Evolutionary conservation across 2,329 filamentous ascomycete genomes (phyloP).

Genomic region (Neophaeococcomyces mojaviensis): DNA sequence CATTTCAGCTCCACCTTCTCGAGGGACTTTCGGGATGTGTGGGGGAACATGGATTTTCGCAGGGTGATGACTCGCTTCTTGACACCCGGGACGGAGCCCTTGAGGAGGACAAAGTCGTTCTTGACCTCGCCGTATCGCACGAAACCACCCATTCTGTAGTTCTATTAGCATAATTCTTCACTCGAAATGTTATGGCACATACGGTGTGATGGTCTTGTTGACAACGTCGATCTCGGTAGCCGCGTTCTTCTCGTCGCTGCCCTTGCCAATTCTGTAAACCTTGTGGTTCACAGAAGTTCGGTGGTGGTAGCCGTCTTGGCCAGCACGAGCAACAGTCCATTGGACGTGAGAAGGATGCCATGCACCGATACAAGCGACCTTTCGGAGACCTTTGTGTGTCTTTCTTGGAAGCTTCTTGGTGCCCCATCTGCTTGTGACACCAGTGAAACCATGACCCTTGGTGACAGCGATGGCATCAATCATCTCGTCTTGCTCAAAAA

Average conservation of each 20-base stretch:
- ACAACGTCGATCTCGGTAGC: slow-evolving; percentile 92
- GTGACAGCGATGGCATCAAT: slow-evolving; percentile 98
- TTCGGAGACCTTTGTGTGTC: slow-evolving; percentile 99
- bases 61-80: slow-evolving; percentile 99
- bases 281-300: slow-evolving; percentile 99
- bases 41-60: slow-evolving; percentile 95
- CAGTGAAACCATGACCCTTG: slow-evolving; percentile 98
- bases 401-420: slow-evolving; percentile 99
- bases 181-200: slow-evolving; percentile 45
- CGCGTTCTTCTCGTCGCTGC: slow-evolving; percentile 79
- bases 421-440: slow-evolving; percentile 96
- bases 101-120: slow-evolving; percentile 97
- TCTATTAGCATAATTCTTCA: slow-evolving; percentile 29
- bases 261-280: slow-evolving; percentile 98
- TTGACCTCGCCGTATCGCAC: slow-evolving; percentile 98
- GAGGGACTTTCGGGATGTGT: slow-evolving; percentile 89
- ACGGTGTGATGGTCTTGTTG: slow-evolving; percentile 99
- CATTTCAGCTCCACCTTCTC: slow-evolving; percentile 99
- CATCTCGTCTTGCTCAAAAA: slow-evolving; percentile 99
- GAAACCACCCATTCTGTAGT: slow-evolving; percentile 84
- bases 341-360: slow-evolving; percentile 99
- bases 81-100: slow-evolving; percentile 93
- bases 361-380: slow-evolving; percentile 99
- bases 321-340: slow-evolving; percentile 99
- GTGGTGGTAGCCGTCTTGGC: slow-evolving; percentile 99